Percentiles rank a stretch among this genome's conserved stretches.
Conservation (phyloP, 129 eudicot genomes). For the Artemisia annua region DNA sequence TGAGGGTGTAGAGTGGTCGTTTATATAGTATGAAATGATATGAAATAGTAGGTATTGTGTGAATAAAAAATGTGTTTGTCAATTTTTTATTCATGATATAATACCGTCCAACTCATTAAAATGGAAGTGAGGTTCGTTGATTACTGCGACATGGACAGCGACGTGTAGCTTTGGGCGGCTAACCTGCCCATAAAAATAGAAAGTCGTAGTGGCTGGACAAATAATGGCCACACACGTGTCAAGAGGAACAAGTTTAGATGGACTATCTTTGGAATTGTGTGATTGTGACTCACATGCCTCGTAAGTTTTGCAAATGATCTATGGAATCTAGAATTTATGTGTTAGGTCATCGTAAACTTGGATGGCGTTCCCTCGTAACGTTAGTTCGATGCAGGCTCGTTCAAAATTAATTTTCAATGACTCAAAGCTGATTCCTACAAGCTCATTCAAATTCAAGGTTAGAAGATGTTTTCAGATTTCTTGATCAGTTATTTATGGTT, state of each 20-base stretch:
- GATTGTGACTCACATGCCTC: not conserved
- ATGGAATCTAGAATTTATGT: too few relatives aligned
- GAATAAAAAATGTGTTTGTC: constrained; percentile 2
- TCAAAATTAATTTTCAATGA: too few relatives aligned
- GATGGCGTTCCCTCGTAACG: too few relatives aligned
- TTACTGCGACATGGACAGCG: constrained; percentile 22
- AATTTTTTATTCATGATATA: constrained; percentile 1
- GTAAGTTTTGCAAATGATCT: too few relatives aligned
- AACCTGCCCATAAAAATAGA: constrained; percentile 18
- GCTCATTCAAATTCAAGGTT: too few relatives aligned
- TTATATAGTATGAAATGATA: constrained; percentile 26
- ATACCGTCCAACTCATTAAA: constrained; percentile 48
- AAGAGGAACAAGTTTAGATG: not conserved
- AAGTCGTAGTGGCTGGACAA: not conserved
- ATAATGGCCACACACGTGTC: constrained; percentile 31
- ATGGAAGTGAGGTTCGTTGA: not conserved
- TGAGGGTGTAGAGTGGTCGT: constrained; percentile 30
- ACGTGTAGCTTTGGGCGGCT: constrained; percentile 41
- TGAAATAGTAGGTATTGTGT: constrained; percentile 4
- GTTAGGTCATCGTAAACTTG: too few relatives aligned
- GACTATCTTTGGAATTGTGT: not conserved
- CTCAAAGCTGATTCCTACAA: too few relatives aligned
- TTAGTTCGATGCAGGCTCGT: too few relatives aligned
- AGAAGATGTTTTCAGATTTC: too few relatives aligned
- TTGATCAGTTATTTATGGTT: too few relatives aligned